phyloP scores from a whole-genome alignment of 2,329 filamentous ascomycete species.

The Colletotrichum coccodes region DNA sequence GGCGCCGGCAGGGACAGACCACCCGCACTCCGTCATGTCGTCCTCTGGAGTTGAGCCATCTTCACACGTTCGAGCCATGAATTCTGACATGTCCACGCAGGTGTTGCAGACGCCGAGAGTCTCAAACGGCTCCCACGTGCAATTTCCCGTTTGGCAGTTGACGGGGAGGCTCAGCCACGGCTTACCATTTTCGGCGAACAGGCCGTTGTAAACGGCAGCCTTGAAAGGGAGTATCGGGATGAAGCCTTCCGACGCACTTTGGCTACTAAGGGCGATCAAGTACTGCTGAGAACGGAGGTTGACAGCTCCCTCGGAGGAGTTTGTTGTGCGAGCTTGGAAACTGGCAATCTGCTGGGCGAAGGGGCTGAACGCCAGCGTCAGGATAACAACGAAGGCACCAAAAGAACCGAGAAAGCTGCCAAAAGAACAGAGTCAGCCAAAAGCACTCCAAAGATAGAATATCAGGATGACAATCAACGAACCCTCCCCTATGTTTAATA shows the following conservation, averaged over 20 bases:
- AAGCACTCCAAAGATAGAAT: background rate
- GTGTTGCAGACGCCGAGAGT: constrained; percentile 36
- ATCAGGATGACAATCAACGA: too few species aligned
- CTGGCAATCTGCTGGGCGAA: constrained; percentile 45
- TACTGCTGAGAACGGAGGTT: constrained; percentile 42
- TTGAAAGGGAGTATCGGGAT: constrained; percentile 46
- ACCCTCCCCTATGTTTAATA: constrained; percentile 41
- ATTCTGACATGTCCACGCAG: constrained; percentile 38
- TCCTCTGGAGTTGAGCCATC: background rate
- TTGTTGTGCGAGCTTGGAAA: constrained; percentile 37
- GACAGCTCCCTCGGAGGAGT: constrained; percentile 35
- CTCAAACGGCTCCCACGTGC: constrained; percentile 36
- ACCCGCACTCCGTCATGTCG: constrained; percentile 39
- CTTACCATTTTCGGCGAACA: constrained; percentile 45
- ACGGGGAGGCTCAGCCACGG: constrained; percentile 32
- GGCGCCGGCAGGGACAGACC: constrained; percentile 41
- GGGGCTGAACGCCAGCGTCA: constrained; percentile 41
- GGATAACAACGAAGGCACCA: constrained; percentile 40
- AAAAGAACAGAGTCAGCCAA: background rate
- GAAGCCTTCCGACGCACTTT: constrained; percentile 37
- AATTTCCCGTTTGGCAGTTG: constrained; percentile 35
- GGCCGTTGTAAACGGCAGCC: constrained; percentile 45
- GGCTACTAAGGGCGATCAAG: constrained; percentile 39
- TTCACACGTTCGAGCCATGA: constrained; percentile 40
- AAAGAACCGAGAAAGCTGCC: constrained; percentile 40